Conservation (phyloP, 176 grass and related monocot species). For the Triticum dicoccoides region DNA sequence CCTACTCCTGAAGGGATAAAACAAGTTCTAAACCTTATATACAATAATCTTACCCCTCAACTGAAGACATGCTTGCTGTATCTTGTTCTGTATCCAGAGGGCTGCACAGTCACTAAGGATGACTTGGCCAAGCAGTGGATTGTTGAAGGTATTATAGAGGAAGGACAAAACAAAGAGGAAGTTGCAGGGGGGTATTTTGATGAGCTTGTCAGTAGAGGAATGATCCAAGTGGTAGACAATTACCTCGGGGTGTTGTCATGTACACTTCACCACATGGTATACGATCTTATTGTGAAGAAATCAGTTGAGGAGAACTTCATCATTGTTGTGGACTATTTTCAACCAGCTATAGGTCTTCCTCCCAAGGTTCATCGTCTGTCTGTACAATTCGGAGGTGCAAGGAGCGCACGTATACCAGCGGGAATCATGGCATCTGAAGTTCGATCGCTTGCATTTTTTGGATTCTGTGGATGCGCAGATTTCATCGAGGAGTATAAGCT, state of each 20-base stretch:
- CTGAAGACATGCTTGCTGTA: background rate
- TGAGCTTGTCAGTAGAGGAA: slow-evolving; percentile 18
- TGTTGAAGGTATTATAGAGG: background rate
- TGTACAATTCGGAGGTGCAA: too few species aligned
- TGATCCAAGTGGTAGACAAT: background rate
- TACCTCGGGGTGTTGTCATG: too few species aligned
- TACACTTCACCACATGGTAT: too few species aligned
- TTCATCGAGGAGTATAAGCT: background rate
- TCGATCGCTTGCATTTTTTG: too few species aligned
- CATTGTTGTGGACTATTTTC: too few species aligned
- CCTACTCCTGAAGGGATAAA: background rate
- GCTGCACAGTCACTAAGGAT: background rate
- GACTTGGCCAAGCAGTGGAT: slow-evolving; percentile 7
- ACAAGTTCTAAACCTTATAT: background rate
- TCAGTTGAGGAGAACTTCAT: too few species aligned
- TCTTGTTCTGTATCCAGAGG: background rate
- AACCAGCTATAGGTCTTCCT: too few species aligned
- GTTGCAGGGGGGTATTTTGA: background rate
- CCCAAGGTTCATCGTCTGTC: too few species aligned
- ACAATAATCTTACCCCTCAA: background rate
- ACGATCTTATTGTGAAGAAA: too few species aligned
- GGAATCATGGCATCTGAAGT: too few species aligned
- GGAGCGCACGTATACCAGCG: too few species aligned
- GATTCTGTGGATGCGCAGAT: too few species aligned
- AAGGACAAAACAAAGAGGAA: background rate